Evolutionary conservation across 192 early-diverging fungal species (phyloP).

Genomic region (Spinellus fusiger): DNA sequence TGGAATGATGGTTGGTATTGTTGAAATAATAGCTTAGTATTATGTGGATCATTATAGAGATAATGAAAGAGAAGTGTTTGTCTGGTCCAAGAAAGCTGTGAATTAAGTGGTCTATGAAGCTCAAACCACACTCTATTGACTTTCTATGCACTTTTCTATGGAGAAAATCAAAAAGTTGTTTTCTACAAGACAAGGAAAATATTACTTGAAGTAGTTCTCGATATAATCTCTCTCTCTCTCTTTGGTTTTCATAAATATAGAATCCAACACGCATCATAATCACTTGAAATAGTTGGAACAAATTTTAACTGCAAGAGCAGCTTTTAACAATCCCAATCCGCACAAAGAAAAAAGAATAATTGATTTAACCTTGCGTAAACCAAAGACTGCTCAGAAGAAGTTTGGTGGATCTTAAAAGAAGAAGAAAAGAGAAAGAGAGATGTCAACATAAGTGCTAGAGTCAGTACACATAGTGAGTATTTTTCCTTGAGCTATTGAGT

Average conservation of each 20-base stretch:
- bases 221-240: background rate
- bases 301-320: background rate
- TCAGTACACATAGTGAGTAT: slow-evolving; percentile 5
- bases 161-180: background rate
- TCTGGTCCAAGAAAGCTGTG: background rate
- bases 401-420: background rate
- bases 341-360: background rate
- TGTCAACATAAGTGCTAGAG: background rate
- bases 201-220: background rate
- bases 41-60: slow-evolving; percentile 4
- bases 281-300: background rate
- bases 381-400: slow-evolving; percentile 4
- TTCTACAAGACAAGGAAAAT: background rate
- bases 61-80: background rate
- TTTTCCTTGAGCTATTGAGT: background rate
- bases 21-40: background rate
- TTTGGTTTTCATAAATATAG: slow-evolving; percentile 1
- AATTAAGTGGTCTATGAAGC: slow-evolving; percentile 1
- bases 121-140: background rate
- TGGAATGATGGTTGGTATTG: background rate
- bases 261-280: background rate
- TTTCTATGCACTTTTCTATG: background rate
- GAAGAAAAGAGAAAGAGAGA: background rate
- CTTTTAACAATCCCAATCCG: background rate
- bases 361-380: slow-evolving; percentile 5